Conservation (phyloP, 1,139 yeast species). For the Hemisphaericaspora subhashii region DNA sequence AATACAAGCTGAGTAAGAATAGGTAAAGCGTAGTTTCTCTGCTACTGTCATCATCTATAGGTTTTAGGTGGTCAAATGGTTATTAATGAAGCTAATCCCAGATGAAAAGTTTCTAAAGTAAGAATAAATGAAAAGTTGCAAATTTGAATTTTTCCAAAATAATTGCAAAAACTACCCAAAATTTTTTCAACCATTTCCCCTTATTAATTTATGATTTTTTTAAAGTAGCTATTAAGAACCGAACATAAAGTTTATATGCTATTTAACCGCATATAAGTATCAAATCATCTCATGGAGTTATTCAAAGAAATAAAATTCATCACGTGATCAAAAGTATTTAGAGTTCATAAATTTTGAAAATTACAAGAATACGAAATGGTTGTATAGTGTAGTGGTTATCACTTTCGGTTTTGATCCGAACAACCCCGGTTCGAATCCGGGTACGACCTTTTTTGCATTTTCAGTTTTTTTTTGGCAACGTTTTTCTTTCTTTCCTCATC, state of each 20-base stretch:
- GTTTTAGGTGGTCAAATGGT: too few relatives aligned
- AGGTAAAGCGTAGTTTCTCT: too few relatives aligned
- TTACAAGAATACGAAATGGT: slow-evolving; percentile 16
- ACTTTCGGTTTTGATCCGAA: slow-evolving; percentile 63
- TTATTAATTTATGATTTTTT: too few relatives aligned
- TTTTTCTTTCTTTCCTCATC: background rate
- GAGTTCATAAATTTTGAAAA: background rate
- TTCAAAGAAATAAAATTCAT: background rate
- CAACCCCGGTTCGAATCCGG: slow-evolving; percentile 97
- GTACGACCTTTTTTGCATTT: slow-evolving; percentile 62
- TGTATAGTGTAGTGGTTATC: slow-evolving; percentile 46
- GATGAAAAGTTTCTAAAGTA: too few relatives aligned
- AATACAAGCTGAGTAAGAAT: too few relatives aligned
- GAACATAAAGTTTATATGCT: too few relatives aligned
- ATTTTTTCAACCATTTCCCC: background rate
- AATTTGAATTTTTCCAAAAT: background rate
- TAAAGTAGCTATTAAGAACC: too few relatives aligned
- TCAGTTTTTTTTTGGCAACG: background rate
- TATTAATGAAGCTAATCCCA: too few relatives aligned
- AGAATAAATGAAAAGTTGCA: too few relatives aligned
- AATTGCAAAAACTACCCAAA: background rate
- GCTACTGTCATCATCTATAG: too few relatives aligned
- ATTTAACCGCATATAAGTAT: too few relatives aligned
- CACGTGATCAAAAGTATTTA: background rate
- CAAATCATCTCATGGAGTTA: background rate